phyloP scores from a whole-genome alignment of 352 stramenopile genomes.

The Pythium utonaiense region DNA sequence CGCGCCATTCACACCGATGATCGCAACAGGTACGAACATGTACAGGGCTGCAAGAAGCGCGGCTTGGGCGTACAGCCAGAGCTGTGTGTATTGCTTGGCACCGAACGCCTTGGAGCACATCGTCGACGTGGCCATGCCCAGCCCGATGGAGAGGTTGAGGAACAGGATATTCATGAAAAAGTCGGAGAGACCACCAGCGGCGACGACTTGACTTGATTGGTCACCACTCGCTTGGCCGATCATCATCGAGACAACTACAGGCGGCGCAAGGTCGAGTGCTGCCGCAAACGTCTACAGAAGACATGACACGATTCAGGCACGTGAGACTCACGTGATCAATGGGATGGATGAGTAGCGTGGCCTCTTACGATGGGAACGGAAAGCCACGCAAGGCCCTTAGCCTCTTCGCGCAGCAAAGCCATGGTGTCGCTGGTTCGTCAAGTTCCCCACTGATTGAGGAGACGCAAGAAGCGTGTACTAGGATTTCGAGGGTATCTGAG shows the following conservation, averaged over 20 bases:
- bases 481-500: no score
- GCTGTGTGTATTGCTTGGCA: conserved; percentile 45
- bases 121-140: conserved; percentile 58
- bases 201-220: conserved; percentile 51
- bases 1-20: conserved; percentile 40
- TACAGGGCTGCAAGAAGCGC: conserved; percentile 44
- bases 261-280: conserved; percentile 47
- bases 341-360: neutral
- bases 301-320: neutral
- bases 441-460: neutral
- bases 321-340: neutral
- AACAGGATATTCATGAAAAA: conserved; percentile 57
- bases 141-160: conserved; percentile 41
- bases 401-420: neutral
- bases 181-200: conserved; percentile 45
- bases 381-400: neutral
- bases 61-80: conserved; percentile 65
- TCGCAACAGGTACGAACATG: conserved; percentile 33
- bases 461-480: no score
- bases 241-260: conserved; percentile 55
- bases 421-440: neutral
- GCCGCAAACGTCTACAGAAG: conserved; percentile 32
- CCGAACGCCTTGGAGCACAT: conserved; percentile 66
- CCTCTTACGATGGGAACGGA: neutral
- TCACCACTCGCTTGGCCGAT: conserved; percentile 49